Evolutionary conservation across 495 filamentous ascomycete genomes (phyloP).

Genomic region (Hamigera avellanea): DNA sequence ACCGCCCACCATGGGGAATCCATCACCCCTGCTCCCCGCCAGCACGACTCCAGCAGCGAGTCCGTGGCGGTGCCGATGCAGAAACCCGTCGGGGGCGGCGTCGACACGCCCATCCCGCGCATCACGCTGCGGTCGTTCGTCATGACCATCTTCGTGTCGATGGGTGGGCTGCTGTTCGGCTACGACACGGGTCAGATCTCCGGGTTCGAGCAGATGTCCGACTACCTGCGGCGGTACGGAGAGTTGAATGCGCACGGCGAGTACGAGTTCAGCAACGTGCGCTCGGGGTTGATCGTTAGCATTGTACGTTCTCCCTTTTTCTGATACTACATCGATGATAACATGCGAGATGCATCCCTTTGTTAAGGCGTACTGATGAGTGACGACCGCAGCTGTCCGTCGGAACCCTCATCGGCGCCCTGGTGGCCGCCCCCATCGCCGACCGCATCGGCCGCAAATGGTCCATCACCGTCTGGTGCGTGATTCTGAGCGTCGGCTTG

Average conservation of each 20-base stretch:
- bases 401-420: constrained; percentile 56
- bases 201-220: constrained; percentile 50
- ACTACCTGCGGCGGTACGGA: constrained; percentile 36
- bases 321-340: neutral
- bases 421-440: constrained; percentile 44
- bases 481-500: constrained; percentile 53
- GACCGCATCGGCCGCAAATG: constrained; percentile 41
- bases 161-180: constrained; percentile 56
- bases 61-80: constrained; percentile 3
- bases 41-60: constrained; percentile 9
- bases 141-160: constrained; percentile 46
- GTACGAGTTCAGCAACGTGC: constrained; percentile 36
- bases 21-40: constrained; percentile 18
- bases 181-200: constrained; percentile 42
- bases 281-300: constrained; percentile 42
- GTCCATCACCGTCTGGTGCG: constrained; percentile 41
- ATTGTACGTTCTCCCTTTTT: constrained; percentile 15
- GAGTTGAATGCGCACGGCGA: constrained; percentile 12
- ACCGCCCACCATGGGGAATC: constrained; percentile 26
- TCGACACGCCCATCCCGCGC: constrained; percentile 29
- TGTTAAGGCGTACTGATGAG: neutral
- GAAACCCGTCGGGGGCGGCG: constrained; percentile 14
- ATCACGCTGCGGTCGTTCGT: constrained; percentile 34
- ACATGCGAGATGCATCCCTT: neutral
- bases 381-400: constrained; percentile 33